Conservation (phyloP, 139 green algal genomes). For the Picochlorum sp. region DNA sequence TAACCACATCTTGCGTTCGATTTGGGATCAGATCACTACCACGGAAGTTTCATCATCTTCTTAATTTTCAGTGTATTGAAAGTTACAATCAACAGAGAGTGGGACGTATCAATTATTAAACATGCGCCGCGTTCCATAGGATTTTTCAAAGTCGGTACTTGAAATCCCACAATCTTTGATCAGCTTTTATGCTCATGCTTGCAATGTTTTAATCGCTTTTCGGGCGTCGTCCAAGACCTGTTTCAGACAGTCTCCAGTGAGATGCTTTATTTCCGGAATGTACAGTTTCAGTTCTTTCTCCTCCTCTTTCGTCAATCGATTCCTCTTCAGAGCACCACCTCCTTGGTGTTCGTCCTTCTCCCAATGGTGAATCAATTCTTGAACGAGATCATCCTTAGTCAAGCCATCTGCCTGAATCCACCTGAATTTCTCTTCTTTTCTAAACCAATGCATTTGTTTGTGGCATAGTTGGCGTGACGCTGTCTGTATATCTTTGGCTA, state of each 20-base stretch:
- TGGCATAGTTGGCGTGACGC: constrained; percentile 63
- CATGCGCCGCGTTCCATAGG: no score
- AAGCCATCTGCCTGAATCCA: constrained; percentile 40
- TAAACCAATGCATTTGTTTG: constrained; percentile 74
- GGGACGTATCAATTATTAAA: no score
- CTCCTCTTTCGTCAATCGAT: constrained; percentile 32
- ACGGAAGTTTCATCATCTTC: no score
- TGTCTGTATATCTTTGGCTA: constrained; percentile 48
- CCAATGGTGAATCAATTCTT: constrained; percentile 27
- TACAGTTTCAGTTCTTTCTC: constrained; percentile 38
- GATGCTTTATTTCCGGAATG: constrained; percentile 14
- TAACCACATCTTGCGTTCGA: not conserved
- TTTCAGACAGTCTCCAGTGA: not conserved
- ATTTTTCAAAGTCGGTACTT: no score
- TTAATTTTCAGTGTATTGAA: no score
- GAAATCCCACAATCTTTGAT: no score
- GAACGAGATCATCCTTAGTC: constrained; percentile 25
- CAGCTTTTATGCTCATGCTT: no score
- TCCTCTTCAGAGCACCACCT: constrained; percentile 22
- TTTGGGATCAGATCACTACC: not conserved
- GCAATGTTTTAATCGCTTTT: no score
- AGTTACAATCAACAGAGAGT: no score
- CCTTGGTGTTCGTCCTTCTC: constrained; percentile 19
- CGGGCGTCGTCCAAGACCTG: no score
- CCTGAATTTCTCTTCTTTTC: constrained; percentile 48